Evolutionary conservation across 2,329 filamentous ascomycete species (phyloP).

Genomic region (Xylariaceae sp.): DNA sequence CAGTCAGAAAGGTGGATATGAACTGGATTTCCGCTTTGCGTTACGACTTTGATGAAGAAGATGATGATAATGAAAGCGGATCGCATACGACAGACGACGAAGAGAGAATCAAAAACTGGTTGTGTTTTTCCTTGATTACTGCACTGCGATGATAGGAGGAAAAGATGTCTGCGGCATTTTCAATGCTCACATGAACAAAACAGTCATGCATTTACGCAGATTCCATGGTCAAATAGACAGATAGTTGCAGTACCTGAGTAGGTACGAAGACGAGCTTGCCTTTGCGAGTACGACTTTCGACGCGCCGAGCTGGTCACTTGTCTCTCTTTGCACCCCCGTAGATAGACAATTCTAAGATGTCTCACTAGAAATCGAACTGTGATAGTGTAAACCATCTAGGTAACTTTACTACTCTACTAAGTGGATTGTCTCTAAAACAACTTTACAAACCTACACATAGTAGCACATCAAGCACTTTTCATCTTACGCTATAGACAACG

Average conservation of each 20-base stretch:
- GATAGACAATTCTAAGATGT: not conserved
- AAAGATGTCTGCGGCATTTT: not conserved
- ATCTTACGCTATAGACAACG: no score
- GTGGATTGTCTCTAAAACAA: no score
- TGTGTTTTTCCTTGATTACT: conserved; percentile 5
- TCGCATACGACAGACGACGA: not conserved
- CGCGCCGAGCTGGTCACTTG: not conserved
- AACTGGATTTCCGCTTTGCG: conserved; percentile 11
- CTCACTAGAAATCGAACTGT: not conserved
- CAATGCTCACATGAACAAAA: not conserved
- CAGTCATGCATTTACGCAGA: not conserved
- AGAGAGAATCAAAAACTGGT: not conserved
- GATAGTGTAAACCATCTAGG: no score
- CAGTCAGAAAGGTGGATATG: conserved; percentile 4
- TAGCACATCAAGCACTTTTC: no score
- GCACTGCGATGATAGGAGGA: not conserved
- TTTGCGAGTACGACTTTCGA: not conserved
- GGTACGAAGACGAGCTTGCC: not conserved
- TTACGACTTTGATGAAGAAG: conserved; percentile 17
- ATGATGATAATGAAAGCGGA: conserved; percentile 12
- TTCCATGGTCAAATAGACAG: not conserved
- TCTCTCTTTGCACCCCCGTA: not conserved
- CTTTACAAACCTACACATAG: no score
- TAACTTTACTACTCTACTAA: no score
- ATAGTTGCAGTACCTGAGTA: not conserved